Evolutionary conservation across 371 early-diverging fungal genomes (phyloP), one percentile per base, ranked within the genome.

Genomic region (Apophysomyces sp.): DNA sequence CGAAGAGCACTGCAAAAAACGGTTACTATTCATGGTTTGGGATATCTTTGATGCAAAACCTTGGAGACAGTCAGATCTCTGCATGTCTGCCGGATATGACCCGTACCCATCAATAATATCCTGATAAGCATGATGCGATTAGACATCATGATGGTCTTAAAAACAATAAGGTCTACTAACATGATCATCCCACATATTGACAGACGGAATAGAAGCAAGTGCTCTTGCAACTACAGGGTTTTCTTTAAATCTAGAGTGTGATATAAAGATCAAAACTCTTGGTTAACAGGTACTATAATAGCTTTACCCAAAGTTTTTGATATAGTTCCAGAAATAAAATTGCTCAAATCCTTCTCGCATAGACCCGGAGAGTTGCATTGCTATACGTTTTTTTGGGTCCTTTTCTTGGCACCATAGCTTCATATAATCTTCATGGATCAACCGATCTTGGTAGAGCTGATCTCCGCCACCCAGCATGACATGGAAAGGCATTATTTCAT

Each of bases 401-500:
- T 82, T 81, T 34, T 86, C 74, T 2, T 63, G 63, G 9, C 87
- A 66, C 90, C 89, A 92, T 13, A 83, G 82, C 60, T 74, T 69
- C 80, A 87, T 80, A 30, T 78, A 71, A 11, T 77, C 67, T 41
- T 78, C 72, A 12, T 77, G 58, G 69, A 86, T 77, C 60, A 89
- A 66, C 26, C 73, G 69, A 74, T 92, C 94, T 32, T 85, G 76
- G 63, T 93, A 92, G 12, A 94, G 68, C 69, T 94, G 94, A 73
- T 93, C 93, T 30, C 93, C 94, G 15, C 92, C 93, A 34, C 93
- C 93, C 30, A 94, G 73, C 79, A 87, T 80, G 31, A 86, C 86
- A 67, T 92, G 92, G 69, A 89, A 91, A 6, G 93, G 93, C 29
- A 77, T 56, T n/a, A 72, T 66, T 2, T 64, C 69, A 67, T 94